A percentile compares a stretch with the other conserved stretches of the same genome.
Evolutionary conservation across 768 basidiomycete genomes (phyloP).

Genomic region (Suillus placidus): DNA sequence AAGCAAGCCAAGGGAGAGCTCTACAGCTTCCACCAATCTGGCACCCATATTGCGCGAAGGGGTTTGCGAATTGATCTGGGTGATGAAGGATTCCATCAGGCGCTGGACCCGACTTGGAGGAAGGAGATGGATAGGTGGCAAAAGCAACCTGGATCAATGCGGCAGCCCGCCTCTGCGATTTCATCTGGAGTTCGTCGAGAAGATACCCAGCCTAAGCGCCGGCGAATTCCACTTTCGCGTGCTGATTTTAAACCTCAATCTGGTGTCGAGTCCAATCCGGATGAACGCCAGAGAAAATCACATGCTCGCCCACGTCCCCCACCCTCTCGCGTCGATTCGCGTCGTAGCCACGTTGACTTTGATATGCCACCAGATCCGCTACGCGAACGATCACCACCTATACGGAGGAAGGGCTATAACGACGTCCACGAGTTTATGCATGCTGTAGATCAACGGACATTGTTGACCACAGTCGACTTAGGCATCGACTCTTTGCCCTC

Average conservation of each 20-base stretch:
- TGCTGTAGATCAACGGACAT: conserved; percentile 6
- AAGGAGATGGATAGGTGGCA: conserved; percentile 37
- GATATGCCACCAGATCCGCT: neutral
- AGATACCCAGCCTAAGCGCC: conserved; percentile 20
- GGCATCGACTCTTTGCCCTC: conserved; percentile 51
- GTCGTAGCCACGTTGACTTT: neutral
- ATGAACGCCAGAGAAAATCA: neutral
- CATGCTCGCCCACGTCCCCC: neutral
- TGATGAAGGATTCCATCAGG: conserved; percentile 45
- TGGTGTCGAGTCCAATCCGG: neutral
- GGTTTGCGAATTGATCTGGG: conserved; percentile 47
- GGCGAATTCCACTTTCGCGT: conserved; percentile 12
- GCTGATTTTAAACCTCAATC: conserved; percentile 18
- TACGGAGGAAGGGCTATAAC: conserved; percentile 12
- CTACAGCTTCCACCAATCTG: conserved; percentile 41
- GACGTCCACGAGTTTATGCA: conserved; percentile 6
- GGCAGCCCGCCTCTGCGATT: conserved; percentile 12
- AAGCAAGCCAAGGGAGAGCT: conserved; percentile 35
- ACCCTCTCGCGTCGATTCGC: neutral
- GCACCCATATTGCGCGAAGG: conserved; percentile 37
- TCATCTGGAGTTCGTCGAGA: conserved; percentile 12
- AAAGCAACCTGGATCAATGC: conserved; percentile 19
- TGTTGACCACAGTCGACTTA: conserved; percentile 43
- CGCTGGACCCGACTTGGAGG: conserved; percentile 43
- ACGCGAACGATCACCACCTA: neutral